These are phyloP conservation scores for Zygoascus bituminiphila DNA, from an alignment of 805 yeast species.

Conservation along the genomic window DNA sequence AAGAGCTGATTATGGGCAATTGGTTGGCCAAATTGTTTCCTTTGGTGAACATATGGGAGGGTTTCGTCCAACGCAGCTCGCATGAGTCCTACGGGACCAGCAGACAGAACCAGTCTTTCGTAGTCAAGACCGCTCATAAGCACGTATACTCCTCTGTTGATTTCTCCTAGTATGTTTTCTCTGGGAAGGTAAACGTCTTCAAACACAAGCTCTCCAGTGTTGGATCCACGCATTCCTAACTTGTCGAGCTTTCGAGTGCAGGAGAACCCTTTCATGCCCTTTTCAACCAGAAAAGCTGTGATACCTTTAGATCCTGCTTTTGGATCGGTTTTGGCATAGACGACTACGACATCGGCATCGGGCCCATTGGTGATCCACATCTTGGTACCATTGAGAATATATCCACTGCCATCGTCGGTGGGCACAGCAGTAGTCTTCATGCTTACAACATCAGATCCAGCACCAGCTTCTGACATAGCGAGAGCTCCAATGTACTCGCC, in stretches of 20 bases:
- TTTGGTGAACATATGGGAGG: slow-evolving; percentile 26
- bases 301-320: slow-evolving; percentile 26
- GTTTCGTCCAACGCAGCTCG: slow-evolving; percentile 27
- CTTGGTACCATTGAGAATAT: slow-evolving; percentile 25
- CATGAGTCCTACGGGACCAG: slow-evolving; percentile 28
- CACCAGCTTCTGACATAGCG: slow-evolving; percentile 29
- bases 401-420: slow-evolving; percentile 24
- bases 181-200: slow-evolving; percentile 28
- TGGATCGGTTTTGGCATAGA: slow-evolving; percentile 28
- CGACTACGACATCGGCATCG: slow-evolving; percentile 26
- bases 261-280: slow-evolving; percentile 23
- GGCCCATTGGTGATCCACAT: slow-evolving; percentile 31
- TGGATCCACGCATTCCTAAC: slow-evolving; percentile 30
- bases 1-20: slow-evolving; percentile 27
- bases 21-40: slow-evolving; percentile 28
- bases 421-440: slow-evolving; percentile 26
- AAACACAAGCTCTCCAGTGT: slow-evolving; percentile 28
- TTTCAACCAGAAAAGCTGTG: slow-evolving; percentile 27
- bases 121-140: slow-evolving; percentile 27
- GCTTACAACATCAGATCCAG: slow-evolving; percentile 28
- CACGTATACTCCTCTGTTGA: slow-evolving; percentile 26
- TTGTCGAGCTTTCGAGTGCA: slow-evolving; percentile 28
- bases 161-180: slow-evolving; percentile 25
- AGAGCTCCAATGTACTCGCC: slow-evolving; percentile 27
- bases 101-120: slow-evolving; percentile 27